Conservation (phyloP, 495 filamentous ascomycete species). For the Trichodelitschia bisporula region DNA sequence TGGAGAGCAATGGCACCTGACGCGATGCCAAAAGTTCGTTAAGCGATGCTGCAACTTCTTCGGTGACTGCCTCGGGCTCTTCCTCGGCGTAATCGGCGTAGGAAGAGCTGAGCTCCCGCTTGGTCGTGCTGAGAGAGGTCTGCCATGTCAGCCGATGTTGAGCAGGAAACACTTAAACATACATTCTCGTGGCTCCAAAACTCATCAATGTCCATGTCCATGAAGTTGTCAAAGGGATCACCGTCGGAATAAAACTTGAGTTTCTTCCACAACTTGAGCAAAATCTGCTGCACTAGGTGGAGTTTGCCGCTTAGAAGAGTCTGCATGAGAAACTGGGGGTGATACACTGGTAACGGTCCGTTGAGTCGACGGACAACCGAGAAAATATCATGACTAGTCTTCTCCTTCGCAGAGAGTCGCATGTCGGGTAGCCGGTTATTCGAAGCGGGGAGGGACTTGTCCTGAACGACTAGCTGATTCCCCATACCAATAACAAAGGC, state of each 20-base stretch:
- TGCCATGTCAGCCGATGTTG: too few relatives aligned
- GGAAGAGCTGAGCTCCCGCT: slow-evolving; percentile 27
- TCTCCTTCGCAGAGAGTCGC: slow-evolving; percentile 30
- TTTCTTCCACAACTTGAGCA: slow-evolving; percentile 49
- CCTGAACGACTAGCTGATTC: slow-evolving; percentile 78
- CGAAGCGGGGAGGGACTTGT: slow-evolving; percentile 40
- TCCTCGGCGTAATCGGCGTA: slow-evolving; percentile 26
- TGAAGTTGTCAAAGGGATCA: slow-evolving; percentile 55
- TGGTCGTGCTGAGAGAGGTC: slow-evolving; percentile 18
- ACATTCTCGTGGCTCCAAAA: slow-evolving; percentile 27
- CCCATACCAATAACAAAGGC: slow-evolving; percentile 71
- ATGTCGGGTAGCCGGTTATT: slow-evolving; percentile 39
- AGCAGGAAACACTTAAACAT: too few relatives aligned
- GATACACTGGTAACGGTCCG: slow-evolving; percentile 72
- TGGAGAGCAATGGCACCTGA: slow-evolving; percentile 59
- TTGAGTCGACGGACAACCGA: slow-evolving; percentile 62
- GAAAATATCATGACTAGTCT: slow-evolving; percentile 37
- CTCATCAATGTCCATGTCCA: slow-evolving; percentile 46
- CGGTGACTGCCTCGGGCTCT: slow-evolving; percentile 35
- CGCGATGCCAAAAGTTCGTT: slow-evolving; percentile 55
- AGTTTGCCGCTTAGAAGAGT: slow-evolving; percentile 67
- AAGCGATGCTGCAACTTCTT: slow-evolving; percentile 42
- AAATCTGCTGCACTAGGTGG: slow-evolving; percentile 42
- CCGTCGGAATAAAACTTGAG: slow-evolving; percentile 68
- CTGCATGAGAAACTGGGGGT: slow-evolving; percentile 79